Base-by-base conservation (phyloP, 116 monocot genomes). In the Cymodocea nodosa region DNA sequence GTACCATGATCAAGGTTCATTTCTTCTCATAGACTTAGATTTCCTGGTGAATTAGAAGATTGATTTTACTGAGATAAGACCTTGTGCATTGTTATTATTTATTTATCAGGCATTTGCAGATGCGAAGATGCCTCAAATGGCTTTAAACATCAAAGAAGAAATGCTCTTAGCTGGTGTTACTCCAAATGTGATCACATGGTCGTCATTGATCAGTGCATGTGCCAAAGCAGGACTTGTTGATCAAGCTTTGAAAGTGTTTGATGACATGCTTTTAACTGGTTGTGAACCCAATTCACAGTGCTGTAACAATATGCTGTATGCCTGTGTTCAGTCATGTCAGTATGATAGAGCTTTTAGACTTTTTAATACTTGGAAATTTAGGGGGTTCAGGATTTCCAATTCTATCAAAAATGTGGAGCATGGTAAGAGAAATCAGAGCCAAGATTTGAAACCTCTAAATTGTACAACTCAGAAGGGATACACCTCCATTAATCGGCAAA, bases 341-440 rank as follows among this genome's bases (percentile, higher is more conserved):
- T 89, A 86, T 80, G 94, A 94, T 54, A 73, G 80, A 81, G 94
- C 94, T 54, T 94, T 94, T 71, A 79, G 84, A 48, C 73, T 89
- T 51, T 94, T 76, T 68, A 37, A 77, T 77, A 51, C 69, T 15
- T 94, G 94, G 94, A 89, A 84, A 71, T 72, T 74, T 44, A 59
- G 52, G 66, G 93, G 89, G 30, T 77, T 94, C 63, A 68, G 78
- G 61, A 63, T 86, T 68, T 53, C 49, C 17, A 12, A 6, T 59
- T 52, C 62, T 48, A 17, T 44, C 52, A 70, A 78, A 20, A 61
- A 51, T 36, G 67, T 23, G 36, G 35, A 30, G 34, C 35, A 10
- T 59, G 25, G 22, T 69, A 13, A 23, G 57, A 17, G 4, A 18
- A 0, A 56, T 51, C 52, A 14, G 39, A 53, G 24, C 57, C 64